Conservation (phyloP, 2,329 filamentous ascomycete genomes). For the Bipolaris cookei region DNA sequence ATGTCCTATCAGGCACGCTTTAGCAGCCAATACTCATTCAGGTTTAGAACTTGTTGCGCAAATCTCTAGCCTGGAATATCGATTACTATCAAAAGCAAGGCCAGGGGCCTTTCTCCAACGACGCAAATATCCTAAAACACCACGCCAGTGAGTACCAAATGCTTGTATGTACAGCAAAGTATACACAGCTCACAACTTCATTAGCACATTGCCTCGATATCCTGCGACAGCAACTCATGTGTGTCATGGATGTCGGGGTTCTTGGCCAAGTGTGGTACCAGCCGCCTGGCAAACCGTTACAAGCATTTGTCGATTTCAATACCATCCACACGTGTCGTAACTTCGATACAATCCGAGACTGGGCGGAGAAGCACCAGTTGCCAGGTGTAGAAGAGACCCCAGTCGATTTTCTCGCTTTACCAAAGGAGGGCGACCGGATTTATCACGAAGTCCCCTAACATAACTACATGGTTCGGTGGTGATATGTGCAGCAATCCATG, state of each 20-base stretch:
- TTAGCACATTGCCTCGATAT: conserved; percentile 65
- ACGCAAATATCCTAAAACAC: conserved; percentile 59
- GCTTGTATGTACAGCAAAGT: neutral
- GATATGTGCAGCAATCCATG: neutral
- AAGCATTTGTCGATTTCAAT: conserved; percentile 67
- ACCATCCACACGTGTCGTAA: conserved; percentile 65
- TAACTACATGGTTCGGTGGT: neutral
- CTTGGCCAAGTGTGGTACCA: conserved; percentile 68
- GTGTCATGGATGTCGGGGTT: conserved; percentile 64
- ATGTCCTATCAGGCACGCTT: conserved; percentile 6
- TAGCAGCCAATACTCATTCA: neutral
- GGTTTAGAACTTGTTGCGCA: conserved; percentile 62
- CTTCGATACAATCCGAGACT: conserved; percentile 60
- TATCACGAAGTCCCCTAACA: conserved; percentile 19
- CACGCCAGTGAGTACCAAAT: conserved; percentile 61
- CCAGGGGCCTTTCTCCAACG: conserved; percentile 62
- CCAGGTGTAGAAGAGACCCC: conserved; percentile 42
- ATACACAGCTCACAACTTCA: conserved; percentile 3
- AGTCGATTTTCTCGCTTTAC: conserved; percentile 51
- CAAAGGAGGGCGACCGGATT: conserved; percentile 43
- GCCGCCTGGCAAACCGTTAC: conserved; percentile 54
- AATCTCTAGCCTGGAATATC: conserved; percentile 65
- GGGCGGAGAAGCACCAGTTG: conserved; percentile 62
- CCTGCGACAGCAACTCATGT: conserved; percentile 68
- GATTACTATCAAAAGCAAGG: conserved; percentile 62